Evolutionary conservation across 2,329 filamentous ascomycete species (phyloP).

Genomic region (Huntiella savannae): DNA sequence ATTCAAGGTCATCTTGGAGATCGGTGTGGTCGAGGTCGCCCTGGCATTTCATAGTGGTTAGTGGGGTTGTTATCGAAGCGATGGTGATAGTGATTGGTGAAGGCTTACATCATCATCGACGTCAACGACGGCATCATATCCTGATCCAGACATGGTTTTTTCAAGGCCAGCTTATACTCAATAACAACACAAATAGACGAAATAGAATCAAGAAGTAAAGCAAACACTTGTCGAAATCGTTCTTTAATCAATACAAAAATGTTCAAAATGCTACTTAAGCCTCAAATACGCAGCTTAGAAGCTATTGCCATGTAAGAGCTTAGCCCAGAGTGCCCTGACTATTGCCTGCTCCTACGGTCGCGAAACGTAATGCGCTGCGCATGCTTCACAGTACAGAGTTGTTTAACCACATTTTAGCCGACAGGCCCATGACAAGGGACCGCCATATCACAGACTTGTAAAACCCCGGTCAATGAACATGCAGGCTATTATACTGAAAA

Average conservation of each 20-base stretch:
- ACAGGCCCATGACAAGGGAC: too few species aligned
- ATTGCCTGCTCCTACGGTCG: slow-evolving; percentile 1
- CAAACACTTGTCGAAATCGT: not conserved
- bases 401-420: too few species aligned
- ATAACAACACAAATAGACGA: not conserved
- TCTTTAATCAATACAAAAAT: not conserved
- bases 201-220: not conserved
- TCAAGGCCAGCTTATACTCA: slow-evolving; percentile 8
- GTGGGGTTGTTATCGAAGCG: too few species aligned
- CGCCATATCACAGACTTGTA: too few species aligned
- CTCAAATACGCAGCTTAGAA: not conserved
- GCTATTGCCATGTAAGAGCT: not conserved
- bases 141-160: slow-evolving; percentile 53
- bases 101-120: slow-evolving; percentile 72
- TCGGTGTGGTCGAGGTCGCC: slow-evolving; percentile 96
- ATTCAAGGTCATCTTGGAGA: slow-evolving; percentile 96
- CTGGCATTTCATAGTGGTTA: slow-evolving; percentile 24
- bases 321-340: not conserved
- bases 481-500: too few species aligned
- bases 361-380: slow-evolving; percentile 4
- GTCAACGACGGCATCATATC: slow-evolving; percentile 96
- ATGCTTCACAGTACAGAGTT: too few species aligned
- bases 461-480: too few species aligned
- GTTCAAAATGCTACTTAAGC: not conserved
- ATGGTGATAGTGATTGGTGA: not conserved